Percentiles rank a stretch among this genome's conserved stretches.
Conservation (phyloP, 1,139 yeast species). For the Pichia sp. region DNA sequence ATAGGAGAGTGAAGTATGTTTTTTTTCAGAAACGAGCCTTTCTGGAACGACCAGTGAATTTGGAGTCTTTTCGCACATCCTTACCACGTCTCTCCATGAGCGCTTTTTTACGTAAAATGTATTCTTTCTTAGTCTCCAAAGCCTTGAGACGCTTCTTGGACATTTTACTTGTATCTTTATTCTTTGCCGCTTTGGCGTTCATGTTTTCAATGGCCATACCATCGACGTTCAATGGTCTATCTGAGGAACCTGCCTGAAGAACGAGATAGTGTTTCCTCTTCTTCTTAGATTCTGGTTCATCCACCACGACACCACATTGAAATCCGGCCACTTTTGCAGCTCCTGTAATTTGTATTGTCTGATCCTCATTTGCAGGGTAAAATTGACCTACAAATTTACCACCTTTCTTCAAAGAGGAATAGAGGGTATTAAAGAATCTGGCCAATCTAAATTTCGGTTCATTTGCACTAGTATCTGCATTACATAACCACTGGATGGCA, state of each 20-base stretch:
- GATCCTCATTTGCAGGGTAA: slow-evolving; percentile 86
- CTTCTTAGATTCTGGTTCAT: slow-evolving; percentile 88
- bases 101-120: slow-evolving; percentile 85
- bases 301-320: slow-evolving; percentile 91
- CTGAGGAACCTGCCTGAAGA: slow-evolving; percentile 78
- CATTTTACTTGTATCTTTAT: slow-evolving; percentile 37
- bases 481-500: slow-evolving; percentile 97
- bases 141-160: slow-evolving; percentile 48
- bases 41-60: slow-evolving; percentile 91
- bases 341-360: slow-evolving; percentile 64
- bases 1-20: too few relatives aligned
- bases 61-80: slow-evolving; percentile 81
- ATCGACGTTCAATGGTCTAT: slow-evolving; percentile 59
- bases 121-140: slow-evolving; percentile 71
- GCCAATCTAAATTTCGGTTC: slow-evolving; percentile 84
- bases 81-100: slow-evolving; percentile 89
- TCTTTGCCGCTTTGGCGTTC: slow-evolving; percentile 17
- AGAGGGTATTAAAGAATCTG: slow-evolving; percentile 80
- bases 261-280: slow-evolving; percentile 88
- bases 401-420: slow-evolving; percentile 81
- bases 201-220: slow-evolving; percentile 73
- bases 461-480: slow-evolving; percentile 77
- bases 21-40: slow-evolving; percentile 69
- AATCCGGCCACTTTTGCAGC: slow-evolving; percentile 95
- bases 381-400: slow-evolving; percentile 98